These are phyloP conservation scores for Vachellia pachyceras DNA, from an alignment of 306 rosid genomes.

Conservation along the genomic window DNA sequence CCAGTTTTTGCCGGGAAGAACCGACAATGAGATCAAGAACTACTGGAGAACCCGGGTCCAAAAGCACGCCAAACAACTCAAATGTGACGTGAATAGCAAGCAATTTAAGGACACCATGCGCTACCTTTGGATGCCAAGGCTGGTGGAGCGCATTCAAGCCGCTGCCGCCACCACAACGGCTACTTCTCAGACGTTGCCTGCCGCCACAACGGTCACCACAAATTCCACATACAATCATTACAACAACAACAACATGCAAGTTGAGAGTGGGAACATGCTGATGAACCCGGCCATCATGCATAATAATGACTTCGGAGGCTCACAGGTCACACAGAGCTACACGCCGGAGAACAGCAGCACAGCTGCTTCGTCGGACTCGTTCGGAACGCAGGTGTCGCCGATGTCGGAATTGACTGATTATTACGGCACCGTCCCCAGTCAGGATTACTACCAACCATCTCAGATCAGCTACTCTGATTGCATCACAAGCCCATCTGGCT, in stretches of 20 bases:
- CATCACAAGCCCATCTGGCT: constrained; percentile 52
- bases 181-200: constrained; percentile 19
- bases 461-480: constrained; percentile 45
- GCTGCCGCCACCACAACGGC: constrained; percentile 47
- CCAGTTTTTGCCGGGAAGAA: constrained; percentile 86
- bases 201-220: constrained; percentile 15
- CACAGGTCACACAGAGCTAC: constrained; percentile 50
- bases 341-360: constrained; percentile 78
- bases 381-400: constrained; percentile 71
- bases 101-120: constrained; percentile 98
- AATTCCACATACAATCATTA: background rate
- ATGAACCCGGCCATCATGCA: constrained; percentile 40
- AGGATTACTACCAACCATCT: constrained; percentile 48
- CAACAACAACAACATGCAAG: constrained; percentile 36
- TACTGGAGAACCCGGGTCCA: constrained; percentile 98
- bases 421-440: constrained; percentile 40
- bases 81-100: constrained; percentile 96
- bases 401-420: constrained; percentile 64
- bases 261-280: constrained; percentile 40
- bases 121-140: constrained; percentile 93
- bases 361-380: constrained; percentile 70
- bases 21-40: constrained; percentile 90
- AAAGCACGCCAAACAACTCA: constrained; percentile 93
- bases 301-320: constrained; percentile 38
- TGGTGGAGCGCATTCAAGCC: constrained; percentile 89